These are phyloP conservation scores for Cyclotella sp. DNA, from an alignment of 108 stramenopile genomes.

Conservation along the genomic window DNA sequence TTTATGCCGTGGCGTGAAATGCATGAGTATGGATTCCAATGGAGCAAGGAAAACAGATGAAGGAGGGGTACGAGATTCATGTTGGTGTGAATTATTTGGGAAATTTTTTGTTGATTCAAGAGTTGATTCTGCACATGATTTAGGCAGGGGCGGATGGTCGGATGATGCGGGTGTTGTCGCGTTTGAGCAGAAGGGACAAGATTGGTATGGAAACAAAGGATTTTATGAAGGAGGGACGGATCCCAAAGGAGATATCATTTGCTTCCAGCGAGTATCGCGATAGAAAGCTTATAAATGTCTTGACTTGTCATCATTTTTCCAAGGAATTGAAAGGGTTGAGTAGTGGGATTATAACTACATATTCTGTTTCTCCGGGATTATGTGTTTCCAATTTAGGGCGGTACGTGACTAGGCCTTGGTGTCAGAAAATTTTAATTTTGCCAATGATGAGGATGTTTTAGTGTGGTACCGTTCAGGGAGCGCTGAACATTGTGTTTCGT, in stretches of 20 bases:
- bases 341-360: conserved; percentile 34
- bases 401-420: conserved; percentile 27
- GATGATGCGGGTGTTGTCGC: conserved; percentile 41
- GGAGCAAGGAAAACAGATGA: conserved; percentile 27
- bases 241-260: conserved; percentile 5
- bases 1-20: conserved; percentile 44
- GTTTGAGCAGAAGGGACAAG: conserved; percentile 36
- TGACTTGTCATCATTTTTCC: conserved; percentile 46
- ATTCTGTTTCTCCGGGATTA: conserved; percentile 52
- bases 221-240: conserved; percentile 42
- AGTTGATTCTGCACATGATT: conserved; percentile 12
- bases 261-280: conserved; percentile 55
- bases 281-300: conserved; percentile 55
- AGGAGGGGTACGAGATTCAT: conserved; percentile 52
- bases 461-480: conserved; percentile 43
- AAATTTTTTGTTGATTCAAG: conserved; percentile 30
- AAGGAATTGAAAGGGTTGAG: conserved; percentile 18
- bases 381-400: conserved; percentile 44
- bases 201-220: conserved; percentile 43
- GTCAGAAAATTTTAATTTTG: conserved; percentile 19
- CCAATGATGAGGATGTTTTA: conserved; percentile 50
- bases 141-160: conserved; percentile 28
- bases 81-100: conserved; percentile 53
- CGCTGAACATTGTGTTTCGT: conserved; percentile 50
- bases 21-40: conserved; percentile 55